Conservation (phyloP, 2,329 filamentous ascomycete genomes). For the Shiraia bambusicola region DNA sequence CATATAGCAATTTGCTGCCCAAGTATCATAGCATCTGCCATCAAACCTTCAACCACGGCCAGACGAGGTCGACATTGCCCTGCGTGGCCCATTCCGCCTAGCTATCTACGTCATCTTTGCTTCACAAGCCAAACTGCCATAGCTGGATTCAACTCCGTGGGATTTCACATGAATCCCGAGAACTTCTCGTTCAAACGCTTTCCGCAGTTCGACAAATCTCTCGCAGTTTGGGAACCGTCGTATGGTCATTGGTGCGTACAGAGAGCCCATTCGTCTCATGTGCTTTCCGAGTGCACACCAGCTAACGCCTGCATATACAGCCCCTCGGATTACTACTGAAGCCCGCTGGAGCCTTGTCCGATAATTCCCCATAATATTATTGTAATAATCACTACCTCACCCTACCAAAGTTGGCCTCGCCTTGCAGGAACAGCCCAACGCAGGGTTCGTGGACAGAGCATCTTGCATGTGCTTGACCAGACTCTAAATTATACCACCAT, state of each 20-base stretch:
- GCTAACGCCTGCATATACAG: constrained; percentile 13
- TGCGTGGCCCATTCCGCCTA: constrained; percentile 13
- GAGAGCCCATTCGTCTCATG: constrained; percentile 1
- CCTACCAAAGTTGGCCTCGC: too few species aligned
- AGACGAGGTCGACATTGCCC: constrained; percentile 3
- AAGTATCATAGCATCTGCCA: too few species aligned
- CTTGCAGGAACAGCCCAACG: too few species aligned
- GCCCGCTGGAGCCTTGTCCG: neutral
- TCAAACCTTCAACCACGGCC: neutral
- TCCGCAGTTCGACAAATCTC: constrained; percentile 30
- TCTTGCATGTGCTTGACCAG: constrained; percentile 7
- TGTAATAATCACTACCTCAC: too few species aligned
- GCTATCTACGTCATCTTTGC: constrained; percentile 34
- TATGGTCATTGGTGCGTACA: constrained; percentile 19
- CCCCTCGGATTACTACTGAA: constrained; percentile 10
- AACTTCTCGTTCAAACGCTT: constrained; percentile 24
- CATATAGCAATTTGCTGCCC: constrained; percentile 1
- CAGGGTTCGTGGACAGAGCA: too few species aligned
- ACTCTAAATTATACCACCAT: constrained; percentile 2
- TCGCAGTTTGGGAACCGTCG: constrained; percentile 26
- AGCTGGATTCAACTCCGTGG: constrained; percentile 16
- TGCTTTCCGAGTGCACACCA: constrained; percentile 8
- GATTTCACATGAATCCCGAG: constrained; percentile 32
- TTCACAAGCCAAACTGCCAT: constrained; percentile 15
- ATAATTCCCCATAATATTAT: too few species aligned